phyloP scores from a whole-genome alignment of 2,329 filamentous ascomycete genomes.

The Hortaea sp. region DNA sequence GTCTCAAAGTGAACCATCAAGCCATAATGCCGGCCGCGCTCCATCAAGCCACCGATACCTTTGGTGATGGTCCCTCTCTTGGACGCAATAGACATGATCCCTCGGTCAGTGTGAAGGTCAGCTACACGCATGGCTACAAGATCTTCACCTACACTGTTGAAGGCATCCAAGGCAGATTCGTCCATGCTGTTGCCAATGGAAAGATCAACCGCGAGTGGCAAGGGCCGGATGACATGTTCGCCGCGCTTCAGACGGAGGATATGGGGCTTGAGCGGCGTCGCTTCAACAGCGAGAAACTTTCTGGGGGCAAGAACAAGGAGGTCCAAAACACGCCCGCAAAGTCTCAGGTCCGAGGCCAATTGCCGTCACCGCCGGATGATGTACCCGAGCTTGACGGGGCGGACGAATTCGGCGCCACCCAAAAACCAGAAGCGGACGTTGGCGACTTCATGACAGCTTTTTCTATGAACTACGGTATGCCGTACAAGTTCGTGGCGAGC shows the following conservation, averaged over 20 bases:
- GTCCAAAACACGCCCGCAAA: not conserved
- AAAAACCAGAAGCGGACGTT: slow-evolving; percentile 6
- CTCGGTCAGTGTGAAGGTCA: slow-evolving; percentile 24
- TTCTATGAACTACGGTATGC: slow-evolving; percentile 41
- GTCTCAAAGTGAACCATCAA: slow-evolving; percentile 15
- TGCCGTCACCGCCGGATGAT: slow-evolving; percentile 1
- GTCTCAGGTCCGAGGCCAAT: not conserved
- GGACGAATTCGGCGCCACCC: not conserved
- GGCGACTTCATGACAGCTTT: slow-evolving; percentile 26
- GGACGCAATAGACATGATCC: slow-evolving; percentile 19
- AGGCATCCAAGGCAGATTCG: slow-evolving; percentile 35
- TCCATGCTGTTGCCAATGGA: slow-evolving; percentile 49
- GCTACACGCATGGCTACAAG: slow-evolving; percentile 32
- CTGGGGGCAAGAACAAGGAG: slow-evolving; percentile 6
- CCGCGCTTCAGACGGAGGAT: slow-evolving; percentile 32
- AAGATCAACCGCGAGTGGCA: slow-evolving; percentile 39
- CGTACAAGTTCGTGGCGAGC: slow-evolving; percentile 55
- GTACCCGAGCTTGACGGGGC: not conserved
- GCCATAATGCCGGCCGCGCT: slow-evolving; percentile 14
- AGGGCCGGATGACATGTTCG: slow-evolving; percentile 55
- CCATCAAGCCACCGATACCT: slow-evolving; percentile 18
- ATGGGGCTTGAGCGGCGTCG: slow-evolving; percentile 26
- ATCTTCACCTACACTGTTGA: slow-evolving; percentile 39
- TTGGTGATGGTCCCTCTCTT: slow-evolving; percentile 19
- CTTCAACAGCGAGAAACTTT: slow-evolving; percentile 12